Base-by-base conservation (phyloP, 495 filamentous ascomycete species). In the Chaetomium fimeti region DNA sequence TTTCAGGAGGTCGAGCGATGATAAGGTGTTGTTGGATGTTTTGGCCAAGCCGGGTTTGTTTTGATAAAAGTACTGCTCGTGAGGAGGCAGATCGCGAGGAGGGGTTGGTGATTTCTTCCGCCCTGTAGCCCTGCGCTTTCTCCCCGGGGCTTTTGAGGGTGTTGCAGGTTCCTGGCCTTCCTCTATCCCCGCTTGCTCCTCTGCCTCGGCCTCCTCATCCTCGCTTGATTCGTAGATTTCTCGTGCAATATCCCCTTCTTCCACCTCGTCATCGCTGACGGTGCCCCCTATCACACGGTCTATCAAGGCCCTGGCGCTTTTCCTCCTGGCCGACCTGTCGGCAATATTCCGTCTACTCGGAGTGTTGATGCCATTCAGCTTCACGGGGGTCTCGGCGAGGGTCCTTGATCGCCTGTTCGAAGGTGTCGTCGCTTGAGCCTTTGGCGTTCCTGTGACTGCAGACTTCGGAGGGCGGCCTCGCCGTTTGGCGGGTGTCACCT, bases 51-150 rank as follows among this genome's bases (percentile, higher is more conserved):
- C 91, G 18, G 91, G 86, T 40, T 90, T 87, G 74, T 97, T 97
- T 68, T 97, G 89, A 75, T 88, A 91, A 72, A 98, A 98, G 73
- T 96, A 98, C 57, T 87, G 88, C 72, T 98, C 94, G 66, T 96
- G 89, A 0, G 92, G 80, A 24, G 92, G 89, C 5, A 98, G 81
- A 64, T 93, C 84, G 29, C 83, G 82, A 42, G 91, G 89, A 5
- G 93, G 91, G 11, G 91, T 92, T 7, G 90, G 89, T 13, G 90
- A 89, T 48, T 84, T 87, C 71, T 89, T 89, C 62, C 86, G 84
- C 5, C 69, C 57, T 36, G 42, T 36, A 12, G 71, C 36, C 54
- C 69, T 68, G 20, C 66, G 65, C 54, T 69, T 73, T 45, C 70
- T 68, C 8, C 77, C 76, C 0, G 74, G 73, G 18, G 73, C 73